A percentile compares a stretch with the other conserved stretches of the same genome.
These are phyloP conservation scores for Myxozyma nipponensis DNA, from an alignment of 805 yeast species.

Conservation along the genomic window DNA sequence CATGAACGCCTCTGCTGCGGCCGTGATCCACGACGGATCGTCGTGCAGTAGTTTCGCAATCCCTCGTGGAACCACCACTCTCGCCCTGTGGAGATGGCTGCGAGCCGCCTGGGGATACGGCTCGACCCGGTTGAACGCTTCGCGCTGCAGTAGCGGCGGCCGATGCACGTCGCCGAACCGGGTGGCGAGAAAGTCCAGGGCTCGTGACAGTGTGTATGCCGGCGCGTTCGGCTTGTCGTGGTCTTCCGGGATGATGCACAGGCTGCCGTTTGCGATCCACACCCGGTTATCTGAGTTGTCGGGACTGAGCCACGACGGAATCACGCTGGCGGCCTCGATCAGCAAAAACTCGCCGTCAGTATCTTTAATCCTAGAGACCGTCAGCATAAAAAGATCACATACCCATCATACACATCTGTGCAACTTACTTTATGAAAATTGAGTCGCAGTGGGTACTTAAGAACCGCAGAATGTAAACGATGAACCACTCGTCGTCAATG, in stretches of 20 bases:
- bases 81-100: constrained; percentile 26
- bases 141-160: constrained; percentile 10
- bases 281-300: constrained; percentile 47
- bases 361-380: constrained; percentile 41
- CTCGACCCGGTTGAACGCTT: constrained; percentile 14
- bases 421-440: constrained; percentile 24
- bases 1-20: constrained; percentile 29
- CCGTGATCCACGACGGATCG: constrained; percentile 26
- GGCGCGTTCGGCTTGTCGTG: neutral
- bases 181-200: constrained; percentile 7
- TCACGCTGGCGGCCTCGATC: constrained; percentile 46
- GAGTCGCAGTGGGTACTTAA: constrained; percentile 21
- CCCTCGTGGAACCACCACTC: constrained; percentile 27
- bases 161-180: neutral
- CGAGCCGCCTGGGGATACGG: constrained; percentile 25
- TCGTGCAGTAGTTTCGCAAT: constrained; percentile 29
- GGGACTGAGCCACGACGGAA: constrained; percentile 50
- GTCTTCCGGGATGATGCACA: constrained; percentile 24
- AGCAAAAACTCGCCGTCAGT: constrained; percentile 56
- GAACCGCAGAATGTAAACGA: constrained; percentile 31
- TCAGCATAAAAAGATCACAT: neutral
- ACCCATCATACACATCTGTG: neutral
- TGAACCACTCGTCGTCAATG: constrained; percentile 36
- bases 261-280: constrained; percentile 30
- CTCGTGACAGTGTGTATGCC: constrained; percentile 10